Percentiles rank a stretch among this genome's conserved stretches.
Evolutionary conservation across 345 rosid genomes (phyloP).

Genomic region (Orychophragmus violaceus): DNA sequence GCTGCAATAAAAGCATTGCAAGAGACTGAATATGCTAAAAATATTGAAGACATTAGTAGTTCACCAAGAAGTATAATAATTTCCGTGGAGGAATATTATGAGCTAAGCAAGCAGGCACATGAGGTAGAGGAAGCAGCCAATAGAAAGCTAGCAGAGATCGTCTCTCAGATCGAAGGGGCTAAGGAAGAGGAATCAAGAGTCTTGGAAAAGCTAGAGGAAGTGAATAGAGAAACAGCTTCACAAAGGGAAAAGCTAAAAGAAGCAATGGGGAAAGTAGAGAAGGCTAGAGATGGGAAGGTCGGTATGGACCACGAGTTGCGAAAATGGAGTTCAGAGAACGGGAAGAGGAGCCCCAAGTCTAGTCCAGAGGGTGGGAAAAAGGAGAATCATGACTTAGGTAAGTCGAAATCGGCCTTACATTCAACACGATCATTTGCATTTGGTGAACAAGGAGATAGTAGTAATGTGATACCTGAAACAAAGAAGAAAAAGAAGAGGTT

Average conservation of each 20-base stretch:
- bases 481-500: constrained; percentile 58
- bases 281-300: constrained; percentile 77
- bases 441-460: constrained; percentile 32
- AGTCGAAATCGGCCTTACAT: constrained; percentile 21
- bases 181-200: constrained; percentile 62
- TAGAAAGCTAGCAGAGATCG: constrained; percentile 56
- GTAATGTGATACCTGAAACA: constrained; percentile 32
- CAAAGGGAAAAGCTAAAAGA: constrained; percentile 52
- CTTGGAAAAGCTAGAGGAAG: constrained; percentile 60
- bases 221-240: constrained; percentile 46
- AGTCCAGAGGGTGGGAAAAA: constrained; percentile 33
- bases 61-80: constrained; percentile 47
- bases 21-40: constrained; percentile 57
- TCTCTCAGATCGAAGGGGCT: constrained; percentile 72
- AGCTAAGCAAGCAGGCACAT: constrained; percentile 72
- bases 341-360: constrained; percentile 38
- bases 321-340: constrained; percentile 83
- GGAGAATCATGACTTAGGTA: constrained; percentile 27
- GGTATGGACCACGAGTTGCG: constrained; percentile 80
- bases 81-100: constrained; percentile 78
- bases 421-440: constrained; percentile 11
- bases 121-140: constrained; percentile 86
- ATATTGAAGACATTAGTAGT: constrained; percentile 17
- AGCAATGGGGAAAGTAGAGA: constrained; percentile 74
- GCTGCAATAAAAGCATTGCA: constrained; percentile 84